phyloP scores from a whole-genome alignment of 352 stramenopile species.

The Phytophthora pseudosyringae region DNA sequence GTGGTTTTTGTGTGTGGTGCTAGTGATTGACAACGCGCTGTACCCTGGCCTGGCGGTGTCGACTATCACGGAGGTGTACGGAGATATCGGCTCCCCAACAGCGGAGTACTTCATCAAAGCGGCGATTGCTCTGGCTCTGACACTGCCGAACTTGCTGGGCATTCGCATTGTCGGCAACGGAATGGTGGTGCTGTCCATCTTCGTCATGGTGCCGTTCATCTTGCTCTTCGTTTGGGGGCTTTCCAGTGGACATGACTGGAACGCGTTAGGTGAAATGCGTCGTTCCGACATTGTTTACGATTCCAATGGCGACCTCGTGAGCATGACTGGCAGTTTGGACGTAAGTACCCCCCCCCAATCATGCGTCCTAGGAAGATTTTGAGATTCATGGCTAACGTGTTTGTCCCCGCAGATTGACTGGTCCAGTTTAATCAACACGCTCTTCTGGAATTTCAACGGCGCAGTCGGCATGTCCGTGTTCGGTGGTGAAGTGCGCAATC shows the following conservation, averaged over 20 bases:
- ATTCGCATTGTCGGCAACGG: slow-evolving; percentile 89
- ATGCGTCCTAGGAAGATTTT: background rate
- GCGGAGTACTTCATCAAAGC: slow-evolving; percentile 56
- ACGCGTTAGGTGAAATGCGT: slow-evolving; percentile 43
- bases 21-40: slow-evolving; percentile 92
- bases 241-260: slow-evolving; percentile 42
- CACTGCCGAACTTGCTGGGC: slow-evolving; percentile 55
- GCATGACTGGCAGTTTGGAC: slow-evolving; percentile 40
- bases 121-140: slow-evolving; percentile 45
- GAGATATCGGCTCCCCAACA: slow-evolving; percentile 37
- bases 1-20: background rate
- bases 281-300: slow-evolving; percentile 44
- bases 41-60: slow-evolving; percentile 88
- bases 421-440: slow-evolving; percentile 92
- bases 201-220: slow-evolving; percentile 93
- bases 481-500: slow-evolving; percentile 88
- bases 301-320: slow-evolving; percentile 43
- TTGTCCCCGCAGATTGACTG: slow-evolving; percentile 21
- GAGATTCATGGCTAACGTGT: slow-evolving; percentile 5
- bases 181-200: slow-evolving; percentile 80
- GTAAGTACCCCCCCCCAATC: slow-evolving; percentile 10
- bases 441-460: slow-evolving; percentile 97
- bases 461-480: slow-evolving; percentile 91
- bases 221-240: slow-evolving; percentile 62
- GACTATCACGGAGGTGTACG: slow-evolving; percentile 53